Evolutionary conservation across 2,329 filamentous ascomycete species (phyloP), one percentile per base, ranked within the genome.

Genomic region (Elsinoe fawcettii): DNA sequence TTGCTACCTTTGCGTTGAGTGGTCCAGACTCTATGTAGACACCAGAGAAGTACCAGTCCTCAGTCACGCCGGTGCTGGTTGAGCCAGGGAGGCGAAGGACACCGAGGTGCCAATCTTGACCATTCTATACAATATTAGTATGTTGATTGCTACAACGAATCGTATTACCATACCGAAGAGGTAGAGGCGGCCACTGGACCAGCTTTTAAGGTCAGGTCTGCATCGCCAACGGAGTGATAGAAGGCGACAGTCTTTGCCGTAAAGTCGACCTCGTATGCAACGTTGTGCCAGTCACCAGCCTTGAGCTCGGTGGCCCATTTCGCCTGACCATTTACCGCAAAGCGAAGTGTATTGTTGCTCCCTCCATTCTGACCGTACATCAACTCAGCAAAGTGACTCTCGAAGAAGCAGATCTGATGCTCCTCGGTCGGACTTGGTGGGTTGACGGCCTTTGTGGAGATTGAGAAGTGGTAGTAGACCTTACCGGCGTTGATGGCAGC

Each of bases 191-290:
- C 75, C 51, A 88, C 77, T 1, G 84, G 81, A 2, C 77, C 76
- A 3, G 84, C 83, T 1, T 80, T 79, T 66, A 81, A 77, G 57
- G 71, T 75, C 20, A 89, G 73, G 18, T 78, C 71, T 34, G 78
- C 77, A 12, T 74, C 73, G 34, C 83, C 85, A 14, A 81, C 84
- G 0, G 83, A 87, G 70, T 88, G 83, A 80, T 84, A 88, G 71
- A 88, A 83, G 11, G 79, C 80, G 27, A 89, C 84, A 4, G 77
- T 81, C 62, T 77, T 73, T 37, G 74, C 78, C 14, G 70, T 71
- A 65, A 89, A 90, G 73, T 89, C 80, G 60, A 88, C 86, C 67
- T 84, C 84, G 65, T 88, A 88, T 49, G 85, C 86, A 64, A 88
- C 77, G 67, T 90, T 90, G 69, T 89, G 85, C 86, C 86, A 89